Conservation (phyloP, 2,329 filamentous ascomycete species). For the Xylaria sp. region DNA sequence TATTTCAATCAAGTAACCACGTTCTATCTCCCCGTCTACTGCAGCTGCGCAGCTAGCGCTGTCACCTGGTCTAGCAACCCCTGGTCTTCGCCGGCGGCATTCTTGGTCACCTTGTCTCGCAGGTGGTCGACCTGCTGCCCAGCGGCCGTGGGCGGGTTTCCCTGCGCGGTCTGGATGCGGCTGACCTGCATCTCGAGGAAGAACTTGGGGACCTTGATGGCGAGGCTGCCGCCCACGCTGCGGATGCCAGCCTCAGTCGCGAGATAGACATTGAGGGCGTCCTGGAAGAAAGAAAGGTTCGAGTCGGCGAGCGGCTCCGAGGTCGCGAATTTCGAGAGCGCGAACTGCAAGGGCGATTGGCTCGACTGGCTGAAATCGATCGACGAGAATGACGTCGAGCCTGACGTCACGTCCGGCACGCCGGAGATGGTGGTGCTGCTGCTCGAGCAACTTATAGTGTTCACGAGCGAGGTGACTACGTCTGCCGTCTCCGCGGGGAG, state of each 20-base stretch:
- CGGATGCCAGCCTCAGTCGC: constrained; percentile 70
- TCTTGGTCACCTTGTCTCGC: constrained; percentile 67
- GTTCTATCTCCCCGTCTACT: constrained; percentile 21
- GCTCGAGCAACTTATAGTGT: constrained; percentile 61
- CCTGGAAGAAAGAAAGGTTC: constrained; percentile 63
- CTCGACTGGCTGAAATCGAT: constrained; percentile 66
- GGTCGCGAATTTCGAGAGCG: constrained; percentile 65
- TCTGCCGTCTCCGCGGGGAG: constrained; percentile 63
- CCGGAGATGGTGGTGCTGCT: constrained; percentile 60
- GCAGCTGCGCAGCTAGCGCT: constrained; percentile 41
- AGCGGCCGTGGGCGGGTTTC: constrained; percentile 62
- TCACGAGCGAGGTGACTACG: constrained; percentile 55
- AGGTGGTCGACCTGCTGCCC: constrained; percentile 67
- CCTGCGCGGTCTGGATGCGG: constrained; percentile 69
- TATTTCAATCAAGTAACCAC: background rate
- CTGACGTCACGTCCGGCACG: constrained; percentile 68
- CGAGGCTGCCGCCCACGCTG: constrained; percentile 62
- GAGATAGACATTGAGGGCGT: constrained; percentile 65
- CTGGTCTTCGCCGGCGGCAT: constrained; percentile 62
- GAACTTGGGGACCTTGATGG: constrained; percentile 72
- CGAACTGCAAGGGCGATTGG: constrained; percentile 63
- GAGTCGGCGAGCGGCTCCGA: constrained; percentile 59
- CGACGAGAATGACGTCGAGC: constrained; percentile 60
- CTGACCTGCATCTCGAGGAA: constrained; percentile 69
- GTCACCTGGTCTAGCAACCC: constrained; percentile 63